A percentile compares a stretch with the other conserved stretches of the same genome.
phyloP scores from a whole-genome alignment of 2,329 filamentous ascomycete species.

The Aspergillus aculeatus region DNA sequence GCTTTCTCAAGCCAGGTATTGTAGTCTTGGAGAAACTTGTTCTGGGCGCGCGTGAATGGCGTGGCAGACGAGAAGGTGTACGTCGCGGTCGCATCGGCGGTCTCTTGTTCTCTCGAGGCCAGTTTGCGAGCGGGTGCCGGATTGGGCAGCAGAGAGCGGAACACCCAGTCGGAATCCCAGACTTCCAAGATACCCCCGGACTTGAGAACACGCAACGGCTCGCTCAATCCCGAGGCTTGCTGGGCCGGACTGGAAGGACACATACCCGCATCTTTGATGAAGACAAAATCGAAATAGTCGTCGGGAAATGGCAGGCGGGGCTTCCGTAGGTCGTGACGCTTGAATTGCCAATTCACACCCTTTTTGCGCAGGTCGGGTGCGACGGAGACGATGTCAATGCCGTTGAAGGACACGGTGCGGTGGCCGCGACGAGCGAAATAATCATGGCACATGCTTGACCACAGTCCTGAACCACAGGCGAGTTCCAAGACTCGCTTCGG shows the following conservation, averaged over 20 bases:
- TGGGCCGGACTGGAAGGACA: slow-evolving; percentile 58
- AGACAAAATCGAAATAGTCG: slow-evolving; percentile 81
- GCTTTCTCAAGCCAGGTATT: slow-evolving; percentile 79
- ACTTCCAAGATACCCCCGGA: slow-evolving; percentile 79
- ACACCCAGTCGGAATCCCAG: slow-evolving; percentile 84
- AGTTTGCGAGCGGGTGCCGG: slow-evolving; percentile 60
- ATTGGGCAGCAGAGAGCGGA: slow-evolving; percentile 80
- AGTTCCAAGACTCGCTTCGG: slow-evolving; percentile 80
- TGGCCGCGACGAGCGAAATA: slow-evolving; percentile 70
- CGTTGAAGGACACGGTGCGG: slow-evolving; percentile 71
- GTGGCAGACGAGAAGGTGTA: slow-evolving; percentile 82
- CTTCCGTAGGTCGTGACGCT: slow-evolving; percentile 79
- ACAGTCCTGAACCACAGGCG: slow-evolving; percentile 83
- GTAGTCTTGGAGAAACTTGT: slow-evolving; percentile 77
- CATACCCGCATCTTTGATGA: slow-evolving; percentile 79
- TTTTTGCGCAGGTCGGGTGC: slow-evolving; percentile 64
- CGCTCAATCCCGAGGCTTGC: slow-evolving; percentile 61
- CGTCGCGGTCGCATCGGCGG: slow-evolving; percentile 69
- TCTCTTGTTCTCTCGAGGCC: slow-evolving; percentile 61
- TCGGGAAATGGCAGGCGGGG: slow-evolving; percentile 74
- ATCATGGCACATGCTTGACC: slow-evolving; percentile 83
- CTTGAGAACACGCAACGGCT: slow-evolving; percentile 72
- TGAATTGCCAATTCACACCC: slow-evolving; percentile 83
- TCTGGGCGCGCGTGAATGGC: slow-evolving; percentile 75
- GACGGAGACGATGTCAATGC: slow-evolving; percentile 75